Evolutionary conservation across 2,329 filamentous ascomycete species (phyloP).

Genomic region (Cercospora citrullina): DNA sequence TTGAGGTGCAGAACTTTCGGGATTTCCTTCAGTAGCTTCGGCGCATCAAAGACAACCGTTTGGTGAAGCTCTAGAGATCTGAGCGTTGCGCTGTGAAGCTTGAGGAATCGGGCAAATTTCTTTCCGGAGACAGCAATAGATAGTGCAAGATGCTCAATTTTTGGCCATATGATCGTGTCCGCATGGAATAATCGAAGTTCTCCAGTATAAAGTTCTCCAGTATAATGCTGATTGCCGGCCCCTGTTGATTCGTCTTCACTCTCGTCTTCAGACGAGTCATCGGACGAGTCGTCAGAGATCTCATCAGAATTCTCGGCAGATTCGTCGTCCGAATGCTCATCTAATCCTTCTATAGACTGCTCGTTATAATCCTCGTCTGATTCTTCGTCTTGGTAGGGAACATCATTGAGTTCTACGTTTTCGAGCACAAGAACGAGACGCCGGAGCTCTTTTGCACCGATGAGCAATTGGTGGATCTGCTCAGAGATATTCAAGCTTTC

Average conservation of each 20-base stretch:
- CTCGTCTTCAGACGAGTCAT: neutral
- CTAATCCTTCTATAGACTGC: too few species aligned
- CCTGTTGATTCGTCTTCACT: too few species aligned
- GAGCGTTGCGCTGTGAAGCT: neutral
- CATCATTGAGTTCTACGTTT: neutral
- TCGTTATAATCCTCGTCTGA: neutral
- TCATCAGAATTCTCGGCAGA: neutral
- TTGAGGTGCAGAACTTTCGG: neutral
- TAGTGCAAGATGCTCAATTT: neutral
- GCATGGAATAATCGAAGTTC: neutral
- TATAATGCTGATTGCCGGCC: neutral
- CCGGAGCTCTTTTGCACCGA: neutral
- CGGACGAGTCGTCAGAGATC: neutral
- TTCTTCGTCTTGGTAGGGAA: neutral
- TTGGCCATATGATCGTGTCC: neutral
- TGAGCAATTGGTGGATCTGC: neutral
- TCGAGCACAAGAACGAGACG: neutral
- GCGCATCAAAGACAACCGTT: neutral
- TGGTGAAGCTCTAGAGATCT: neutral
- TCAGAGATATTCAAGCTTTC: neutral
- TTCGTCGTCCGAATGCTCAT: neutral
- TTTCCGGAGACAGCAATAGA: neutral
- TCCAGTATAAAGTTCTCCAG: neutral
- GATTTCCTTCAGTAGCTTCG: neutral
- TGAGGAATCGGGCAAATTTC: neutral